Conservation (phyloP, 2,329 filamentous ascomycete species). For the Aspergillus piperis region DNA sequence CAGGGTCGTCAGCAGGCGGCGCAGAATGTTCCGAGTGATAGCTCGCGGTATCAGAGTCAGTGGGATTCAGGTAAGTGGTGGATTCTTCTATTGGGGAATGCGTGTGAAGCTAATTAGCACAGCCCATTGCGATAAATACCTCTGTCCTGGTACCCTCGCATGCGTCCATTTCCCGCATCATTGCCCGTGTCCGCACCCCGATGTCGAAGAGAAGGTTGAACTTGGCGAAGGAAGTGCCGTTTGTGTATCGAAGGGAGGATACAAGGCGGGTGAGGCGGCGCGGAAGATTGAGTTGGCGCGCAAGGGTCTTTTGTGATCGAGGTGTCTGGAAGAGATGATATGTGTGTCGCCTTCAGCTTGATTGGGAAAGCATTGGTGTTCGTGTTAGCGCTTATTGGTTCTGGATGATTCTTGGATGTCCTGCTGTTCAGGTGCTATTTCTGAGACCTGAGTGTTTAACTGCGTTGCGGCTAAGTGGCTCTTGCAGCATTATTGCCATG, state of each 20-base stretch:
- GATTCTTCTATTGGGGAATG: background rate
- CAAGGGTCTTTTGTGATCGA: slow-evolving; percentile 49
- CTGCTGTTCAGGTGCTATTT: too few relatives aligned
- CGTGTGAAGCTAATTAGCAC: slow-evolving; percentile 10
- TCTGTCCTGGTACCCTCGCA: slow-evolving; percentile 89
- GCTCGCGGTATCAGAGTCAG: slow-evolving; percentile 71
- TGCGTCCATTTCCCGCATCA: slow-evolving; percentile 97
- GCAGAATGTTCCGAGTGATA: slow-evolving; percentile 81
- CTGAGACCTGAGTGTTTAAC: too few relatives aligned
- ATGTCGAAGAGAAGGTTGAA: slow-evolving; percentile 74
- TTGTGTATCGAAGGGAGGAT: slow-evolving; percentile 53
- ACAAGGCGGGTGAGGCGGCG: slow-evolving; percentile 47
- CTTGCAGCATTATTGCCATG: too few relatives aligned
- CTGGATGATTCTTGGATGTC: background rate
- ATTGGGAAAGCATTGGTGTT: background rate
- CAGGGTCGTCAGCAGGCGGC: slow-evolving; percentile 61
- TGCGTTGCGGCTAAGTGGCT: too few relatives aligned
- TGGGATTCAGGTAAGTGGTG: slow-evolving; percentile 64
- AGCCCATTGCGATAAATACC: slow-evolving; percentile 90
- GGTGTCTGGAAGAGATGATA: background rate
- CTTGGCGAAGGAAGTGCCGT: slow-evolving; percentile 52
- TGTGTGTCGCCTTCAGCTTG: background rate
- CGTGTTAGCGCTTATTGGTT: background rate
- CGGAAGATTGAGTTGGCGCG: slow-evolving; percentile 54
- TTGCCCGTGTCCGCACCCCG: slow-evolving; percentile 84